Base-by-base conservation (phyloP, 345 rosid species). In the Brassica incana region DNA sequence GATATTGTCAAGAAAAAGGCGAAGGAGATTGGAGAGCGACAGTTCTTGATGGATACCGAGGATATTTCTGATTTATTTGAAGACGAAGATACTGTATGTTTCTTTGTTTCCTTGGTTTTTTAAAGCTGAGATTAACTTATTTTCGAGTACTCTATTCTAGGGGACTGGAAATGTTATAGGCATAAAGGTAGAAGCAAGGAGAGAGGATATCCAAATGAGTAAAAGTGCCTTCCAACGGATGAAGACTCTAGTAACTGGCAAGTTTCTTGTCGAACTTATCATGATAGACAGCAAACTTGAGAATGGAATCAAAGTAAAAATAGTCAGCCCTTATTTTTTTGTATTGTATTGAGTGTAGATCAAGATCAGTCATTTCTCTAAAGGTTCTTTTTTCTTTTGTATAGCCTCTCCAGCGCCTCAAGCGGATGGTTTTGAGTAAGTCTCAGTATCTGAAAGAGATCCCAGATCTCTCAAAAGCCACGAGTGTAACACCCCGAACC, bases 211-310 rank as follows among this genome's bases (percentile, higher is more conserved):
- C 52, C 1, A 38, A 56, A 56, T 56, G 7, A 56, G 27, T 18
- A 3, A 56, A 18, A 56, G 10, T 7, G 61, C 27, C 8, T 56
- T 56, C 61, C 27, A 56, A 16, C 5, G 27, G 61, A 18, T 56
- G 61, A 56, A 56, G 8, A 54, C 23, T 20, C 5, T 58, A 0
- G 0, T 3, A 20, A 1, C 43, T 15, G 12, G 63, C 48, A 0
- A 82, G 10, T 67, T 71, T 5, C 78, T 74, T 25, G 74, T 78
- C 3, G 76, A 71, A 54, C 65, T 81, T 8, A 12, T 16, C 27
- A 23, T 83, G 58, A 15, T 0, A 1, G 0, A 12, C 1, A 65
- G 83, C 75, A 45, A 25, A 3, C 7, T 83, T 3, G 20, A 80
- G 67, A 67, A 38, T 10, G 69, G 71, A 67, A 56, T 8, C 16